Evolutionary conservation across 2,329 filamentous ascomycete species (phyloP).

Genomic region (Curvularia spicifera): DNA sequence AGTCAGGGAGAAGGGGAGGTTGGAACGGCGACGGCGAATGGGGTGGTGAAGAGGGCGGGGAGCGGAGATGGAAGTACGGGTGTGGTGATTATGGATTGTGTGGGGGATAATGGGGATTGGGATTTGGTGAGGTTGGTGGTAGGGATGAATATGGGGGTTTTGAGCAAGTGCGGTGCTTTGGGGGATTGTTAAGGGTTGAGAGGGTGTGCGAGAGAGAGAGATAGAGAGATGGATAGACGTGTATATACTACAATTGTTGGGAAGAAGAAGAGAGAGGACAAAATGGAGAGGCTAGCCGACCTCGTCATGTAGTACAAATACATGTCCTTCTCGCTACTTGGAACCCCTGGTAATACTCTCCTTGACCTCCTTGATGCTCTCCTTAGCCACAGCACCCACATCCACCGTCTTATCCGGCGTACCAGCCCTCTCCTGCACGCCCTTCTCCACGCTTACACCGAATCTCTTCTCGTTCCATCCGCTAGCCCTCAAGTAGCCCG

Average conservation of each 20-base stretch:
- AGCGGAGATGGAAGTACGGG: slow-evolving; percentile 74
- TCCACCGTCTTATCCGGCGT: slow-evolving; percentile 31
- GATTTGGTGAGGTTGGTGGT: slow-evolving; percentile 86
- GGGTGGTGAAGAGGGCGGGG: slow-evolving; percentile 53
- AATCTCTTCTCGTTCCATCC: slow-evolving; percentile 32
- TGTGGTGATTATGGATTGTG: slow-evolving; percentile 92
- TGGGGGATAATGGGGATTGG: slow-evolving; percentile 87
- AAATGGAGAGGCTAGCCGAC: neutral
- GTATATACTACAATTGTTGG: neutral
- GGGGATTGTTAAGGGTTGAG: too few relatives aligned
- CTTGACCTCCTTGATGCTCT: slow-evolving; percentile 42
- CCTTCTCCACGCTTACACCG: neutral
- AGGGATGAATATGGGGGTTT: slow-evolving; percentile 79
- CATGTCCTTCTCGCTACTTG: neutral
- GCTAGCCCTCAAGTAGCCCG: slow-evolving; percentile 35
- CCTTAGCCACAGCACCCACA: slow-evolving; percentile 32
- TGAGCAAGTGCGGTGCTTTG: slow-evolving; percentile 11
- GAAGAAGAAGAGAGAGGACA: neutral
- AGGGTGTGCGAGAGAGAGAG: too few relatives aligned
- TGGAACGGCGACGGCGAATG: neutral
- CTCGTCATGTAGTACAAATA: neutral
- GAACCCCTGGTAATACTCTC: slow-evolving; percentile 34
- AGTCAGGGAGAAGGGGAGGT: slow-evolving; percentile 26
- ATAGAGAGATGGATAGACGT: neutral
- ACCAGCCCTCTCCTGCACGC: slow-evolving; percentile 21